Conservation (phyloP, 2,329 filamentous ascomycete genomes). For the Leptographium galeiforme region DNA sequence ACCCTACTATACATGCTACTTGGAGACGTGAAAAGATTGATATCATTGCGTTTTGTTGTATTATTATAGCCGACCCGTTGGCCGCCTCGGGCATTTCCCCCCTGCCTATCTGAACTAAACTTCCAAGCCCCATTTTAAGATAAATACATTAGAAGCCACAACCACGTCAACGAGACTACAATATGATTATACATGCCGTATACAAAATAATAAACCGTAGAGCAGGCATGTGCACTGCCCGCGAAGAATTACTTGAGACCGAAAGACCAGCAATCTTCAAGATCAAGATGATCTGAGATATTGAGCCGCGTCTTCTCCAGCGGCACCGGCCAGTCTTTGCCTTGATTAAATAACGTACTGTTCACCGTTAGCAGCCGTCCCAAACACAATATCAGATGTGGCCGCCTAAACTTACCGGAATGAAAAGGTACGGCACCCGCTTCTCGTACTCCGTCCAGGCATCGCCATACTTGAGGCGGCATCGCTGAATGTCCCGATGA, state of each 20-base stretch:
- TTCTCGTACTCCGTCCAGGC: conserved; percentile 15
- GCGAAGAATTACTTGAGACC: neutral
- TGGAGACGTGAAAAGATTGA: neutral
- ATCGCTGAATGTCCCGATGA: conserved; percentile 61
- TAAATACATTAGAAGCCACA: neutral
- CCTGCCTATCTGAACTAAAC: neutral
- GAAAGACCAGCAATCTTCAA: neutral
- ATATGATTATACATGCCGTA: neutral
- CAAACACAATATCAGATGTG: neutral
- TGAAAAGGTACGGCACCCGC: conserved; percentile 17
- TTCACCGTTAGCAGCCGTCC: neutral
- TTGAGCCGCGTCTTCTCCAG: neutral
- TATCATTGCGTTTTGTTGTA: neutral
- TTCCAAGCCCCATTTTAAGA: neutral
- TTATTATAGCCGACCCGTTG: neutral
- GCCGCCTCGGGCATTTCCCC: neutral
- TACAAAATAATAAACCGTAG: neutral
- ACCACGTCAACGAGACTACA: neutral
- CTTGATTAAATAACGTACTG: conserved; percentile 1
- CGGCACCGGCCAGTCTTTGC: neutral
- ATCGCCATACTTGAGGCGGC: conserved; percentile 58
- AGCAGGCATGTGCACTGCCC: neutral
- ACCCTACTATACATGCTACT: neutral
- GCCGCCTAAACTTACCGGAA: conserved; percentile 29
- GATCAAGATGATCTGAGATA: neutral